A percentile compares a stretch with the other conserved stretches of the same genome.
Evolutionary conservation across 1,284 basidiomycete genomes (phyloP).

Genomic region (Sporisorium iseilematis-ciliati): DNA sequence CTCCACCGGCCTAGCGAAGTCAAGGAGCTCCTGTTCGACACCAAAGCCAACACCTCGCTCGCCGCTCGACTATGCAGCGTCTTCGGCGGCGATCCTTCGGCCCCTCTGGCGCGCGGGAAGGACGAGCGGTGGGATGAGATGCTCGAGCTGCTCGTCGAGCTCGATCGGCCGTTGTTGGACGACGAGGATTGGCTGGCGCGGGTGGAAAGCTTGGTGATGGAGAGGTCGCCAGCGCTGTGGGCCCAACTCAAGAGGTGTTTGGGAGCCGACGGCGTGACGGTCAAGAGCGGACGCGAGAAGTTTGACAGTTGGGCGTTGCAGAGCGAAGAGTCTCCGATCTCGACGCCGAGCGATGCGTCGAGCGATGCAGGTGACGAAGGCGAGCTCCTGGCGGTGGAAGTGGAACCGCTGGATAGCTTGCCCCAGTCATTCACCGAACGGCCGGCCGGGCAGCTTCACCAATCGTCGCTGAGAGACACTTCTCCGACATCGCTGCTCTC

Average conservation of each 20-base stretch:
- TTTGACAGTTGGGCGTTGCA: conserved; percentile 50
- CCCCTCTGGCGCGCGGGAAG: conserved; percentile 18
- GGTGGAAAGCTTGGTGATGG: conserved; percentile 43
- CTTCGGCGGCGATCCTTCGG: conserved; percentile 31
- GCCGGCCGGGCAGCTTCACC: conserved; percentile 29
- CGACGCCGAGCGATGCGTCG: conserved; percentile 20
- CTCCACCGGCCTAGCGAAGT: conserved; percentile 49
- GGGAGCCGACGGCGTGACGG: conserved; percentile 38
- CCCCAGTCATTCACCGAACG: conserved; percentile 37
- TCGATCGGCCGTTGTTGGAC: conserved; percentile 44
- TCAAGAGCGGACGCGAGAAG: too few relatives aligned
- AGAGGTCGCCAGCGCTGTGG: conserved; percentile 40
- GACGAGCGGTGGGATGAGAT: conserved; percentile 53
- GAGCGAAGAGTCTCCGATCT: conserved; percentile 21
- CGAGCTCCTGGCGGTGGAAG: conserved; percentile 27
- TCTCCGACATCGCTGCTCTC: conserved; percentile 1
- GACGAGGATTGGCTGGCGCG: conserved; percentile 50
- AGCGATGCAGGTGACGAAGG: conserved; percentile 24
- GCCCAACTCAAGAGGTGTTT: conserved; percentile 46
- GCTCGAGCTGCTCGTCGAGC: conserved; percentile 46
- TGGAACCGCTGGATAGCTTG: conserved; percentile 31
- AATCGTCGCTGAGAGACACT: conserved; percentile 23
- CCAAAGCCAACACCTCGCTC: conserved; percentile 39
- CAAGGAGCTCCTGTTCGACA: conserved; percentile 45
- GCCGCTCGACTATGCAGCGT: conserved; percentile 41